Conservation (phyloP, 768 basidiomycete genomes). For the Piloderma croceum region DNA sequence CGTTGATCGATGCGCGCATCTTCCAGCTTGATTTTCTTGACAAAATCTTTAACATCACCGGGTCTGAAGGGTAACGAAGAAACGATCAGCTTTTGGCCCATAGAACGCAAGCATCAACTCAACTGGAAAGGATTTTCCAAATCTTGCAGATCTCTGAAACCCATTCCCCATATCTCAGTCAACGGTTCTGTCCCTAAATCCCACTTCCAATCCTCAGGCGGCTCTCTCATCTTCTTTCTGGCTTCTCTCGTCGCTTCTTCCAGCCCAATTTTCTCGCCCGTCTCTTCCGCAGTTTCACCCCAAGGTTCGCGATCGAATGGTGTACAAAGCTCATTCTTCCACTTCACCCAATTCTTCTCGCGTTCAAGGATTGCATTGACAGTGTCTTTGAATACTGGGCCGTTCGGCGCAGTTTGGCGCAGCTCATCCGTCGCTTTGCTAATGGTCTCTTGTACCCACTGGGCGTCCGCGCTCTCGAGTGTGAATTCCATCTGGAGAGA, state of each 20-base stretch:
- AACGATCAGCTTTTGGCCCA: background rate
- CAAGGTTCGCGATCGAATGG: slow-evolving; percentile 75
- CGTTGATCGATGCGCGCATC: slow-evolving; percentile 56
- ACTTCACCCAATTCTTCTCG: slow-evolving; percentile 86
- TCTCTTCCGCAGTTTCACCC: slow-evolving; percentile 41
- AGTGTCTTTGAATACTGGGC: slow-evolving; percentile 71
- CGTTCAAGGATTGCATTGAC: slow-evolving; percentile 67
- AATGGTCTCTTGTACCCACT: slow-evolving; percentile 73
- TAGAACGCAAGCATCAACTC: slow-evolving; percentile 32
- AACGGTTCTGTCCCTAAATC: slow-evolving; percentile 61
- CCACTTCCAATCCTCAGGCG: slow-evolving; percentile 59
- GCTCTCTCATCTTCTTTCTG: slow-evolving; percentile 50
- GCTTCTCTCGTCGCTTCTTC: slow-evolving; percentile 54
- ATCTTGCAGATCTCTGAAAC: slow-evolving; percentile 59
- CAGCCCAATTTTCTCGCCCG: slow-evolving; percentile 47
- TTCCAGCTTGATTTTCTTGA: slow-evolving; percentile 64
- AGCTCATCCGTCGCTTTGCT: slow-evolving; percentile 50
- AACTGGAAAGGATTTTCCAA: slow-evolving; percentile 64
- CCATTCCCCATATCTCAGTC: slow-evolving; percentile 82
- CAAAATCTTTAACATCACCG: slow-evolving; percentile 69
- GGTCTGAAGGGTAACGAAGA: slow-evolving; percentile 39
- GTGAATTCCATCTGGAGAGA: slow-evolving; percentile 83
- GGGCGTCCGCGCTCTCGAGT: slow-evolving; percentile 56
- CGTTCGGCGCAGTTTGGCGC: slow-evolving; percentile 72
- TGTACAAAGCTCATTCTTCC: slow-evolving; percentile 80